Base-by-base conservation (phyloP, 2,329 filamentous ascomycete genomes). In the Tolypocladium amazonense region DNA sequence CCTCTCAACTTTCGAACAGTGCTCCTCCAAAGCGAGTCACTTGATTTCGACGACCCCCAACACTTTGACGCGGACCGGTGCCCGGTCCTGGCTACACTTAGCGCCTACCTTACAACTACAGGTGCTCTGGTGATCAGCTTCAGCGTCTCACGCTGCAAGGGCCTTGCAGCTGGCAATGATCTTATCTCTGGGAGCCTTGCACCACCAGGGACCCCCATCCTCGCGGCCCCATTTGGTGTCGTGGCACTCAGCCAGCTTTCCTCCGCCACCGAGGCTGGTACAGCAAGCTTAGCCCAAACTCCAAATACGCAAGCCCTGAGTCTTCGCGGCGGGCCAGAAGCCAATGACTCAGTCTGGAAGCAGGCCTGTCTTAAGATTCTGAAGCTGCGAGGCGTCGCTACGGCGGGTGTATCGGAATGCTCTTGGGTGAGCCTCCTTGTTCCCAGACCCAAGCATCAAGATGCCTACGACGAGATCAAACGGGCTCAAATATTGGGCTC, bases 191-290 rank as follows among this genome's bases (percentile, higher is more conserved):
- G 74, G 18, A 75, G 73, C 47, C 64, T 77, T 5, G 72, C 75
- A 6, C 71, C 75, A 9, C 66, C 77, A 0, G 76, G 77, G 23
- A 71, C 76, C 20, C 74, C 77, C 2, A 75, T 85, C 25, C 69
- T 85, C 25, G 78, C 80, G 8, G 83, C 83, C 2, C 83, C 83
- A 0, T 77, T 84, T 57, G 83, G 83, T 30, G 66, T 76, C 55
- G 62, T 74, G 58, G 67, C 71, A 35, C 69, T 67, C 12, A 69
- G 69, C 33, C 68, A 71, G 52, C 38, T 59, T 20, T 25, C 57
- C 27, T 39, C 59, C 11, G 25, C 59, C 12, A 63, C 60, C n/a
- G 66, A 68, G 20, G 61, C 61, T 12, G 65, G 67, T 2, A 64
- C 71, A 7, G 73, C 76, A 41, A 75, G 72, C 23, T 66, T 77